These are phyloP conservation scores for Saccharomycopsis schoenii DNA, from an alignment of 805 yeast species.

Conservation along the genomic window DNA sequence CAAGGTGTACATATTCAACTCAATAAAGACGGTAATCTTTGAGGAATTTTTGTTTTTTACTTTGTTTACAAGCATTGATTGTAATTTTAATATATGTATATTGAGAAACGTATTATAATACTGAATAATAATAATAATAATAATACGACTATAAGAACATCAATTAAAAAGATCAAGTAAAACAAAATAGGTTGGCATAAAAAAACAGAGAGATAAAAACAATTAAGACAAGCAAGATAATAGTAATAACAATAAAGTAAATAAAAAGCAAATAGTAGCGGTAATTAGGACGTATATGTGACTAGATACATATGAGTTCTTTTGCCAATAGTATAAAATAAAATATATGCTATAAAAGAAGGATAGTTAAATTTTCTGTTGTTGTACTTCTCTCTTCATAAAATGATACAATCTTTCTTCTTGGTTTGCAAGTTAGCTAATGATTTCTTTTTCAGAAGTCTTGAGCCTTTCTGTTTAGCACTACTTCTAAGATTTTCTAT, in stretches of 20 bases:
- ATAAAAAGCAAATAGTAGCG: not conserved
- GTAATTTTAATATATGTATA: too few species aligned
- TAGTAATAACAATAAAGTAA: not conserved
- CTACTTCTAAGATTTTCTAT: not conserved
- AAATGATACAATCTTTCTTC: slow-evolving; percentile 16
- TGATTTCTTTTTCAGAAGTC: slow-evolving; percentile 15
- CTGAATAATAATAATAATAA: not conserved
- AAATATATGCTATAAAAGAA: not conserved
- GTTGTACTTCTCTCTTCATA: slow-evolving; percentile 3
- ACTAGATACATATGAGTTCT: too few species aligned
- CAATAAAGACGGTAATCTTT: too few species aligned
- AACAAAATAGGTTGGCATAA: not conserved
- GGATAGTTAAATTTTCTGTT: not conserved
- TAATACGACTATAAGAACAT: not conserved
- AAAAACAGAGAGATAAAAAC: not conserved
- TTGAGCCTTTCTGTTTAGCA: not conserved
- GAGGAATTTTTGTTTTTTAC: too few species aligned
- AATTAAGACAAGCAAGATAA: not conserved
- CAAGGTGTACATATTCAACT: too few species aligned
- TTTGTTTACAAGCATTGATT: too few species aligned
- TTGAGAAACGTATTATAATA: too few species aligned
- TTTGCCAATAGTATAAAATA: not conserved
- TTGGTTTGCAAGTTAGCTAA: slow-evolving; percentile 12
- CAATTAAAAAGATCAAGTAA: not conserved
- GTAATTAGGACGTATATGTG: too few species aligned